Base-by-base conservation (phyloP, 2,329 filamentous ascomycete genomes). In the Ceratocystis albifundus region DNA sequence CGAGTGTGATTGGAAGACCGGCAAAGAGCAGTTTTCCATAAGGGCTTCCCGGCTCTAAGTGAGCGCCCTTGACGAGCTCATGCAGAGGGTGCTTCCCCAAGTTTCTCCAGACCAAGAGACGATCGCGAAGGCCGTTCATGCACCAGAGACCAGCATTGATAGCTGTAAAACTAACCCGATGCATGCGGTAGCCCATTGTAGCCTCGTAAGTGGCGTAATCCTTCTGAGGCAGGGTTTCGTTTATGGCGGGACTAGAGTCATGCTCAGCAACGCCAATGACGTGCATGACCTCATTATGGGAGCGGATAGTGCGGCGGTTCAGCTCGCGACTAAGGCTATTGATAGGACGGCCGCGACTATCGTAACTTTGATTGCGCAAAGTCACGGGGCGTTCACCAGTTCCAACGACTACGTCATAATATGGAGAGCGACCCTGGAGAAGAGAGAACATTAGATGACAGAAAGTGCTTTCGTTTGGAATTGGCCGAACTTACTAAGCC, bases 261-360 rank as follows among this genome's bases (percentile, higher is more conserved):
- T 82, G 80, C 70, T 85, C 83, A 7, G 82, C 83, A 3, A 85
- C 83, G 4, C 83, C 83, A 48, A 85, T 85, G 8, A 84, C 82
- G 20, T 80, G 77, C 83, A 85, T 85, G 2, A 85, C 83, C 69
- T 85, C 82, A 69, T 85, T 85, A 70, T 85, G 83, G 8, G 83
- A 79, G 64, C 83, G 77, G 30, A 85, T 81, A 41, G 84, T 79
- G 67, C 83, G 80, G 62, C 79, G 78, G 69, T 84, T 84, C 69
- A 83, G 78, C 12, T 76, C 75, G 70, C 80, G 82, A 0, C 81
- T 84, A 64, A 80, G 77, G 0, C 77, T 77, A 69, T 85, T 85
- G 62, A 82, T 71, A 2, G 83, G 80, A 8, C 82, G 80, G 15
- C 83, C 83, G 44, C 80, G 78, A 50, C 78, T 76, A 69, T 85